phyloP scores from a whole-genome alignment of 257 asterid species.

The Ajuga chamaepitys region DNA sequence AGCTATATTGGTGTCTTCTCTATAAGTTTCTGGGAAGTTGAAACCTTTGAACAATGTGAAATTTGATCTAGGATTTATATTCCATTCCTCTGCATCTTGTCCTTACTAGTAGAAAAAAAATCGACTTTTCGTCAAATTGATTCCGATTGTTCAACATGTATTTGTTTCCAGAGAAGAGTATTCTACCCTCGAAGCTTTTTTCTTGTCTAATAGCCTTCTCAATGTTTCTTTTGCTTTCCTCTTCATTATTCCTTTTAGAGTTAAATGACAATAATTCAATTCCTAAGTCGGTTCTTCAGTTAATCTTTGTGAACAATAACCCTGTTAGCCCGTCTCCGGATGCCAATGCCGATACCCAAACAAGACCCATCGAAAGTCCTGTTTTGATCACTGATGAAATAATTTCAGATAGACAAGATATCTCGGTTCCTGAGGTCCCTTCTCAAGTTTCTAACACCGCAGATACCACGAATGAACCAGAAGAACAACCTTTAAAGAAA shows the following conservation, averaged over 20 bases:
- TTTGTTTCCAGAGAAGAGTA: slow-evolving; percentile 42
- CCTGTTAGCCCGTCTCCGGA: slow-evolving; percentile 19
- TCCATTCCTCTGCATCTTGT: too few relatives aligned
- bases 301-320: slow-evolving; percentile 26
- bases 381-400: slow-evolving; percentile 1
- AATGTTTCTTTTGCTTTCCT: slow-evolving; percentile 44
- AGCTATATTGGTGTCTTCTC: not conserved
- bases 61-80: not conserved
- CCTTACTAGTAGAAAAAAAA: not conserved
- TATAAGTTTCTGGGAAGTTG: not conserved
- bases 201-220: slow-evolving; percentile 51
- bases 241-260: slow-evolving; percentile 42
- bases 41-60: not conserved
- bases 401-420: not conserved
- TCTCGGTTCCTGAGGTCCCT: not conserved
- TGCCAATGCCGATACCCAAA: not conserved
- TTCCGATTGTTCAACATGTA: slow-evolving; percentile 25
- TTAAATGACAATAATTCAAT: slow-evolving; percentile 28
- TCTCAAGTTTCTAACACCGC: not conserved
- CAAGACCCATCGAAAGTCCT: slow-evolving; percentile 5
- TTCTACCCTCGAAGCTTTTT: slow-evolving; percentile 46
- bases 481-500: not conserved
- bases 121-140: not conserved
- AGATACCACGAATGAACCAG: not conserved
- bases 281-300: slow-evolving; percentile 29